phyloP scores from a whole-genome alignment of 2,329 filamentous ascomycete species.

The Corinectria fuckeliana region DNA sequence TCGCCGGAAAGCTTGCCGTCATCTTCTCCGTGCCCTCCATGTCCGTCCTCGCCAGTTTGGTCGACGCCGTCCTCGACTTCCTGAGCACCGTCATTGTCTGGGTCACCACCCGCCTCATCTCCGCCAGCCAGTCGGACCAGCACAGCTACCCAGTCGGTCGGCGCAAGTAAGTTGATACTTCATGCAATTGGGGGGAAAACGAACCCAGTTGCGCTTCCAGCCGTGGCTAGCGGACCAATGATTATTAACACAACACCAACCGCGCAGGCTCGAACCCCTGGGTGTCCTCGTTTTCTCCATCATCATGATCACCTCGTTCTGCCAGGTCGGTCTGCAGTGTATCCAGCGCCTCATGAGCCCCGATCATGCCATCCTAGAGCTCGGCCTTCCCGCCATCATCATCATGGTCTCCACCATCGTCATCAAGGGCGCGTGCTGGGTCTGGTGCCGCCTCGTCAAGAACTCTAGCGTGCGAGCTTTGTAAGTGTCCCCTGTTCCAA shows the following conservation, averaged over 20 bases:
- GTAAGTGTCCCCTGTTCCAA: slow-evolving; percentile 44
- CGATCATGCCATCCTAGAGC: slow-evolving; percentile 73
- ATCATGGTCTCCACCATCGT: slow-evolving; percentile 85
- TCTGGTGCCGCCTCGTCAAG: slow-evolving; percentile 86
- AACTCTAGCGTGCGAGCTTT: slow-evolving; percentile 87
- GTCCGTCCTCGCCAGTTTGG: slow-evolving; percentile 79
- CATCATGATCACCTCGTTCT: slow-evolving; percentile 86
- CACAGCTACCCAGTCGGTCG: slow-evolving; percentile 82
- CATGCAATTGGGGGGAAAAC: no score
- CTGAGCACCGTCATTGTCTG: slow-evolving; percentile 83
- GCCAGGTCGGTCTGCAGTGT: slow-evolving; percentile 77
- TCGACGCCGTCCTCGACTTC: slow-evolving; percentile 82
- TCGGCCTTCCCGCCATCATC: slow-evolving; percentile 73
- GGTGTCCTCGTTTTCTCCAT: slow-evolving; percentile 83
- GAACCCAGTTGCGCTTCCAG: no score
- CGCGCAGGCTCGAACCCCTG: slow-evolving; percentile 71
- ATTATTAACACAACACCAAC: slow-evolving; percentile 29
- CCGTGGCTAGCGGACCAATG: not conserved
- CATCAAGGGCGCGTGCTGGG: slow-evolving; percentile 82
- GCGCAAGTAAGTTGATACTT: slow-evolving; percentile 52
- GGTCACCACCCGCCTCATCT: slow-evolving; percentile 76
- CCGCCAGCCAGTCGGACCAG: slow-evolving; percentile 68
- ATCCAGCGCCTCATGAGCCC: slow-evolving; percentile 65
- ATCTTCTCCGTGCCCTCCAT: slow-evolving; percentile 80
- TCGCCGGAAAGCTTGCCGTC: slow-evolving; percentile 79